phyloP scores from a whole-genome alignment of 2,329 filamentous ascomycete genomes.

The Fusarium sublunatum region DNA sequence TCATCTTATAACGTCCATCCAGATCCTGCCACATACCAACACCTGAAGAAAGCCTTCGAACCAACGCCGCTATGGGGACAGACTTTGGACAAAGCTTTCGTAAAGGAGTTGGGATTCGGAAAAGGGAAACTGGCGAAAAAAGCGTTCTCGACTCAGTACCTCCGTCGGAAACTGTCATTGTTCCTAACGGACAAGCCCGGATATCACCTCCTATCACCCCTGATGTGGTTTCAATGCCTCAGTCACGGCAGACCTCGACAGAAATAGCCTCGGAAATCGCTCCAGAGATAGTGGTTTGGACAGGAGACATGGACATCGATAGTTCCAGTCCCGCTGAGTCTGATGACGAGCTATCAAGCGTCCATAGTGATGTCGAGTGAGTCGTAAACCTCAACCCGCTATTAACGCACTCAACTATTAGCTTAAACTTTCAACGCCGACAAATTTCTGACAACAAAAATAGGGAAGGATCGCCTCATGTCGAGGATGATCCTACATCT shows the following conservation, averaged over 20 bases:
- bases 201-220: conserved; percentile 47
- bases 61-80: conserved; percentile 44
- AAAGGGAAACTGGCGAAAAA: conserved; percentile 37
- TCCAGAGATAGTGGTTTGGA: conserved; percentile 59
- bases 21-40: conserved; percentile 33
- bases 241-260: conserved; percentile 50
- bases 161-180: conserved; percentile 40
- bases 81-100: conserved; percentile 39
- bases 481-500: conserved; percentile 32
- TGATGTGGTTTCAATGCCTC: conserved; percentile 41
- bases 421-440: conserved; percentile 5
- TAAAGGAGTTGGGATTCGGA: conserved; percentile 40
- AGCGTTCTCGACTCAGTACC: conserved; percentile 42
- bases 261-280: conserved; percentile 52
- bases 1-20: conserved; percentile 29
- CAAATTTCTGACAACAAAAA: conserved; percentile 18
- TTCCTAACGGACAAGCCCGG: conserved; percentile 44
- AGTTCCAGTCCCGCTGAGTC: conserved; percentile 36
- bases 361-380: conserved; percentile 45
- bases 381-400: conserved; percentile 25
- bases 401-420: not conserved
- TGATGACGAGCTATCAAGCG: conserved; percentile 40
- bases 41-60: conserved; percentile 26
- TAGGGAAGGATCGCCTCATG: conserved; percentile 40
- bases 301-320: conserved; percentile 53